Evolutionary conservation across 805 yeast species (phyloP).

Genomic region (Candida dajiaensis): DNA sequence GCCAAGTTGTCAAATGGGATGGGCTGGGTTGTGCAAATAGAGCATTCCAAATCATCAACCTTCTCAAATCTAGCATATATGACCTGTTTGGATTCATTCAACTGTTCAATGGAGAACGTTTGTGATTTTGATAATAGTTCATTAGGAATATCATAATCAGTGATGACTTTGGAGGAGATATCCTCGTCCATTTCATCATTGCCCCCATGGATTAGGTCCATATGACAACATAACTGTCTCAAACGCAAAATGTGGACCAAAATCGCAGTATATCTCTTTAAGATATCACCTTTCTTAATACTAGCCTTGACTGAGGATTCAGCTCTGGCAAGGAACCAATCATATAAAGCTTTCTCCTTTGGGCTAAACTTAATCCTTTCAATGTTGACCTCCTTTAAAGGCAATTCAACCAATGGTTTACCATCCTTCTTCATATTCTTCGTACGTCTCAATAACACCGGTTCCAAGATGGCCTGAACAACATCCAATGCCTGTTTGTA

Average conservation of each 20-base stretch:
- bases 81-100: conserved; percentile 12
- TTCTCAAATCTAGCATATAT: conserved; percentile 28
- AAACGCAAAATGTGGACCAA: conserved; percentile 77
- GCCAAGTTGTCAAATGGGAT: conserved; percentile 47
- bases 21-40: conserved; percentile 74
- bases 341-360: conserved; percentile 59
- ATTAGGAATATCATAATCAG: conserved; percentile 13
- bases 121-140: conserved; percentile 11
- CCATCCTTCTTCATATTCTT: conserved; percentile 83
- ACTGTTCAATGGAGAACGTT: conserved; percentile 11
- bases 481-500: conserved; percentile 71
- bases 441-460: conserved; percentile 77
- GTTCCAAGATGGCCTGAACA: conserved; percentile 80
- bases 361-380: conserved; percentile 63
- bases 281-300: conserved; percentile 56
- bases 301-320: conserved; percentile 55
- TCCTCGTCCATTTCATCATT: conserved; percentile 50
- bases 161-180: conserved; percentile 18
- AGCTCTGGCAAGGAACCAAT: conserved; percentile 64
- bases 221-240: conserved; percentile 86
- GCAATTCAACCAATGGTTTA: conserved; percentile 64
- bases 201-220: conserved; percentile 51
- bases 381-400: conserved; percentile 65
- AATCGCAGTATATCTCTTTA: conserved; percentile 71
- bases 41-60: conserved; percentile 59